Percentiles rank a stretch among this genome's conserved stretches.
phyloP scores from a whole-genome alignment of 1,284 basidiomycete genomes.

The Leccinum cinnamomeum region DNA sequence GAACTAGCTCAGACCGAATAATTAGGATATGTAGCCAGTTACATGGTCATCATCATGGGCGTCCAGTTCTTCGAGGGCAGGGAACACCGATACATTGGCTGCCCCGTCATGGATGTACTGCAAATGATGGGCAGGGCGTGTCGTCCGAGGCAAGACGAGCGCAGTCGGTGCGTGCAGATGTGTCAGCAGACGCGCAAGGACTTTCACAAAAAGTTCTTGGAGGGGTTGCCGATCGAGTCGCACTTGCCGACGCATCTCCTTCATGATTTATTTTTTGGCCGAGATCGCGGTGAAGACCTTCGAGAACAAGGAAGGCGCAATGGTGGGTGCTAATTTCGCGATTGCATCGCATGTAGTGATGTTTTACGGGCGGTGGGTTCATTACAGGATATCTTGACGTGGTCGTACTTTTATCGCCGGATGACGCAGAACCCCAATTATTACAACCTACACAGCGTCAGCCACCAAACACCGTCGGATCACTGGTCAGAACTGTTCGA shows the following conservation, averaged over 20 bases:
- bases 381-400: conserved; percentile 82
- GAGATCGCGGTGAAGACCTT: conserved; percentile 95
- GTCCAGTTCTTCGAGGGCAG: conserved; percentile 95
- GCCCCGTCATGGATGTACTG: conserved; percentile 95
- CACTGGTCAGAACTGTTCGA: conserved; percentile 97
- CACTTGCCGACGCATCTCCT: conserved; percentile 84
- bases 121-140: conserved; percentile 99
- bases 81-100: conserved; percentile 87
- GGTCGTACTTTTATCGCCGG: conserved; percentile 95
- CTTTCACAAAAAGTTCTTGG: conserved; percentile 97
- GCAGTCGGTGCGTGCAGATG: conserved; percentile 63
- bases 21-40: conserved; percentile 88
- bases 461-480: conserved; percentile 90
- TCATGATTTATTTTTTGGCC: conserved; percentile 96
- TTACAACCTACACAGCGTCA: conserved; percentile 93
- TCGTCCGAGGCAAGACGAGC: conserved; percentile 81
- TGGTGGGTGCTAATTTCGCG: conserved; percentile 51
- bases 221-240: conserved; percentile 56
- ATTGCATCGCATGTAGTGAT: background rate
- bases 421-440: conserved; percentile 97
- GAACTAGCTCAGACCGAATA: background rate
- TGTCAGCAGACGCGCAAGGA: conserved; percentile 41
- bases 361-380: background rate
- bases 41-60: conserved; percentile 99
- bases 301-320: conserved; percentile 51